A percentile compares a stretch with the other conserved stretches of the same genome.
phyloP scores from a whole-genome alignment of 257 asterid genomes.

The Solanum sparsipilum region DNA sequence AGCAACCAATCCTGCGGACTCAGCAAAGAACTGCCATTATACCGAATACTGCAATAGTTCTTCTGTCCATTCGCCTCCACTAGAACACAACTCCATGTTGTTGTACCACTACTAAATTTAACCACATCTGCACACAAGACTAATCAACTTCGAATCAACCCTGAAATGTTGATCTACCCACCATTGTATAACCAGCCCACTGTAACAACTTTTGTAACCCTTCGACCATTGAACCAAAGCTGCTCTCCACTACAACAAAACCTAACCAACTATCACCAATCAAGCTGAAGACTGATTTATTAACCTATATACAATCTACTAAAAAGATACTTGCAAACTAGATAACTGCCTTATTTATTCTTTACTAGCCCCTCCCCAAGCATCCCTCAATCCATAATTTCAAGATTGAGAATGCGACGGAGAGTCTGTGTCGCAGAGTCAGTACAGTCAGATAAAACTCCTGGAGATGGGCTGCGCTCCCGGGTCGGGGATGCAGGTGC shows the following conservation, averaged over 20 bases:
- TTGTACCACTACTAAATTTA: slow-evolving; percentile 5
- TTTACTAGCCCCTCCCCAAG: slow-evolving; percentile 12
- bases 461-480: slow-evolving; percentile 34
- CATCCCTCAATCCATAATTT: slow-evolving; percentile 45
- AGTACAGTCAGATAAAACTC: slow-evolving; percentile 28
- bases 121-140: background rate
- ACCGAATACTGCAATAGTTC: slow-evolving; percentile 7
- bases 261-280: slow-evolving; percentile 4
- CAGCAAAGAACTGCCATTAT: background rate
- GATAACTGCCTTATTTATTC: slow-evolving; percentile 29
- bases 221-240: slow-evolving; percentile 14
- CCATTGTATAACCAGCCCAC: slow-evolving; percentile 1
- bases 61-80: slow-evolving; percentile 8
- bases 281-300: slow-evolving; percentile 22
- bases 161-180: slow-evolving; percentile 35
- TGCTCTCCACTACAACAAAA: slow-evolving; percentile 12
- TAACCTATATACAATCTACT: slow-evolving; percentile 38
- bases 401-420: slow-evolving; percentile 96
- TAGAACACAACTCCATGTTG: background rate
- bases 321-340: slow-evolving; percentile 15
- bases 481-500: slow-evolving; percentile 82
- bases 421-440: slow-evolving; percentile 84
- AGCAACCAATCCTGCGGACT: background rate
- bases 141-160: background rate
- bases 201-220: background rate